Evolutionary conservation across 2,329 filamentous ascomycete genomes (phyloP).

Genomic region (Monilinia fructigena): DNA sequence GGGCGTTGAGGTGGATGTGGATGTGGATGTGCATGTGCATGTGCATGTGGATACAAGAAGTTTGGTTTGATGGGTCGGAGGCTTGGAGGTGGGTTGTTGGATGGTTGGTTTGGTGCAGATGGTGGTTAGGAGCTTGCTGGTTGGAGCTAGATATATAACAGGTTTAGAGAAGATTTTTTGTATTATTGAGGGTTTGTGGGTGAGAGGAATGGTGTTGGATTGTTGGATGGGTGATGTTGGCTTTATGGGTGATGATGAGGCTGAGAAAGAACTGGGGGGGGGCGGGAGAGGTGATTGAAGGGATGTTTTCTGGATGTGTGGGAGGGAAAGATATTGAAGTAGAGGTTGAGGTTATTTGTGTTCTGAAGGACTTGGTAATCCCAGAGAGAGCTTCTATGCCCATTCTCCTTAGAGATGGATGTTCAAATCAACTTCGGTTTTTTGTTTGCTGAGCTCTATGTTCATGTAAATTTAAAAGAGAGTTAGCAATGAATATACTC

Average conservation of each 20-base stretch:
- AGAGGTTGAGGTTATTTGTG: slow-evolving; percentile 34
- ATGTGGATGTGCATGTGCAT: too few species aligned
- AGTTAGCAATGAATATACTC: not conserved
- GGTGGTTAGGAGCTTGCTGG: too few species aligned
- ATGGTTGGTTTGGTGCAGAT: too few species aligned
- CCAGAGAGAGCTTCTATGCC: slow-evolving; percentile 81
- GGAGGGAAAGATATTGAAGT: slow-evolving; percentile 44
- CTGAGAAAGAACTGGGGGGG: slow-evolving; percentile 42
- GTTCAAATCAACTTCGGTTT: not conserved
- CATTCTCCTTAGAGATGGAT: slow-evolving; percentile 64
- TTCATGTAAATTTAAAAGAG: not conserved
- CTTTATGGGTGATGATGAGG: slow-evolving; percentile 39
- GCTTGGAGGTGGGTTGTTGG: too few species aligned
- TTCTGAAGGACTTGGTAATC: slow-evolving; percentile 68
- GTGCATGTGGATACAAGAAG: too few species aligned
- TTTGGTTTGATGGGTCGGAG: too few species aligned
- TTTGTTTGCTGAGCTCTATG: not conserved
- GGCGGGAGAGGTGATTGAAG: slow-evolving; percentile 29
- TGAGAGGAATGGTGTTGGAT: too few species aligned
- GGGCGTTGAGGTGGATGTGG: too few species aligned
- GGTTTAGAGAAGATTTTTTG: too few species aligned
- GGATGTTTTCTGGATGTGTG: slow-evolving; percentile 43
- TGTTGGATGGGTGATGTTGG: too few species aligned
- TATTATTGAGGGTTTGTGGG: too few species aligned
- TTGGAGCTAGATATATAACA: too few species aligned